Conservation (phyloP, 2,329 filamentous ascomycete species). For the Fusarium concolor region DNA sequence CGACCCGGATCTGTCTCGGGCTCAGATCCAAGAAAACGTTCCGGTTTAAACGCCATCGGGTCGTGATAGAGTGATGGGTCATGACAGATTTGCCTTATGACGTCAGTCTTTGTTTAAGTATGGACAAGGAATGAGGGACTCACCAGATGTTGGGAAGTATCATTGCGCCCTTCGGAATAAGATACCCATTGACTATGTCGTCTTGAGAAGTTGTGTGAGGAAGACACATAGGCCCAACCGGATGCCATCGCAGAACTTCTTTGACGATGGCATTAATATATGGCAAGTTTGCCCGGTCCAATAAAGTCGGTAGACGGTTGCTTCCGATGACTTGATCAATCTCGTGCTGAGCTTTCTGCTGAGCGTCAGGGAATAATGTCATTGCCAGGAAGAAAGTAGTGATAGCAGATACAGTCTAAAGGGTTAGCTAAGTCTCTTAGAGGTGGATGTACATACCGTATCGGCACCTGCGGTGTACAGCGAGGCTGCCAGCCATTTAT, state of each 20-base stretch:
- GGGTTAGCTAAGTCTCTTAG: accelerated
- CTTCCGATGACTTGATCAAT: constrained; percentile 39
- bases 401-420: constrained; percentile 27
- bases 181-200: constrained; percentile 20
- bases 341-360: constrained; percentile 28
- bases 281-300: constrained; percentile 41
- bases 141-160: constrained; percentile 37
- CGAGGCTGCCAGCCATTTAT: constrained; percentile 33
- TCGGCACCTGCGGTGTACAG: constrained; percentile 39
- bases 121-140: background rate
- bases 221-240: constrained; percentile 51
- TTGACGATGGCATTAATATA: constrained; percentile 47
- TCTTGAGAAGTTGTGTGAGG: constrained; percentile 52
- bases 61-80: constrained; percentile 23
- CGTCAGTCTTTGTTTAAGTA: background rate
- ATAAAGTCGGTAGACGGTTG: constrained; percentile 37
- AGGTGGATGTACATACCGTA: constrained; percentile 2
- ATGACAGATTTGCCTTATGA: constrained; percentile 34
- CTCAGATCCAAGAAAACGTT: constrained; percentile 17
- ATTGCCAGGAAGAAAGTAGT: constrained; percentile 34
- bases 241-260: constrained; percentile 46
- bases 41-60: constrained; percentile 26
- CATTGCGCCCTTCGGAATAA: constrained; percentile 41
- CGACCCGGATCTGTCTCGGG: constrained; percentile 44
- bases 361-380: constrained; percentile 7